These are phyloP conservation scores for Pholiota molesta DNA, from an alignment of 768 basidiomycete genomes.

Conservation along the genomic window DNA sequence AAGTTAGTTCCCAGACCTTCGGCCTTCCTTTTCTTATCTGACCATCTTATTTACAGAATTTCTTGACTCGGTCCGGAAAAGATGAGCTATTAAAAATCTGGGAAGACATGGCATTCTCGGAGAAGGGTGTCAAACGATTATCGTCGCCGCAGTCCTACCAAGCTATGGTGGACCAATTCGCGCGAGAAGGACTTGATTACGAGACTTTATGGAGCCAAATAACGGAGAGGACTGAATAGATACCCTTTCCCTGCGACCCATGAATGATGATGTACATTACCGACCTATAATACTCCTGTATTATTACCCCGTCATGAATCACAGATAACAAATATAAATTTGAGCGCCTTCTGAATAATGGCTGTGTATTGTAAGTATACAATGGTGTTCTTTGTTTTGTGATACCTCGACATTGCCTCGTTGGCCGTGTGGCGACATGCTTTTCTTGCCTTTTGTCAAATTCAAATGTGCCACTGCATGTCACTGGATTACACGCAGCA, in stretches of 20 bases:
- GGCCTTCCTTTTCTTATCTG: neutral
- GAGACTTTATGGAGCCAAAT: slow-evolving; percentile 31
- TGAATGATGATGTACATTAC: neutral
- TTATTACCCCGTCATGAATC: neutral
- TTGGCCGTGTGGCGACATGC: neutral
- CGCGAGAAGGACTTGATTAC: slow-evolving; percentile 32
- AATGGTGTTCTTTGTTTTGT: neutral
- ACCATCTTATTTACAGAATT: slow-evolving; percentile 17
- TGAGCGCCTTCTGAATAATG: neutral
- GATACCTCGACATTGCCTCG: neutral
- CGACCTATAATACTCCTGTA: neutral
- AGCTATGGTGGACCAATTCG: slow-evolving; percentile 29
- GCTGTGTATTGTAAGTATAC: neutral
- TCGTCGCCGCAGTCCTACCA: slow-evolving; percentile 26
- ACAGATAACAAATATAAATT: neutral
- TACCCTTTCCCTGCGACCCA: neutral
- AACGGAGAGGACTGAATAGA: slow-evolving; percentile 15
- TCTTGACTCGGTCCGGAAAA: slow-evolving; percentile 29
- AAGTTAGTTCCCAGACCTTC: slow-evolving; percentile 18
- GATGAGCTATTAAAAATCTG: slow-evolving; percentile 26
- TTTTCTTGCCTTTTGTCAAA: neutral
- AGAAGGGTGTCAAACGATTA: slow-evolving; percentile 9
- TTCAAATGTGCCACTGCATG: neutral
- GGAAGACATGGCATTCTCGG: slow-evolving; percentile 24
- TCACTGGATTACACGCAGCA: neutral